These are phyloP conservation scores for Musa troglodytarum DNA, from an alignment of 176 grass and related monocot species.

Conservation along the genomic window DNA sequence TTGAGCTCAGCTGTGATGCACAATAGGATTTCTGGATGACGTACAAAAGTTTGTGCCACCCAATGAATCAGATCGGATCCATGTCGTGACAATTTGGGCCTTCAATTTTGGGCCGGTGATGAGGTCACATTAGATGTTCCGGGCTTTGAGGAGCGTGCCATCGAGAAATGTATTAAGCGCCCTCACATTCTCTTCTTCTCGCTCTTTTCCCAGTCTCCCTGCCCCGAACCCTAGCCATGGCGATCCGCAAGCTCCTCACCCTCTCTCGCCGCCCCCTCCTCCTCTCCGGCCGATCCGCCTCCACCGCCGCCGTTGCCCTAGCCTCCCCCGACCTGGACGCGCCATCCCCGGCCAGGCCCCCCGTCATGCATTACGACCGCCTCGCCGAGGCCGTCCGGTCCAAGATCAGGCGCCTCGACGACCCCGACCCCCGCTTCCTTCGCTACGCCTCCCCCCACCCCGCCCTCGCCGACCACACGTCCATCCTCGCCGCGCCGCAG, in stretches of 20 bases:
- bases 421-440: conserved; percentile 90
- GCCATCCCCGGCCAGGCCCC: conserved; percentile 19
- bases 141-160: too few species aligned
- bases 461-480: conserved; percentile 59
- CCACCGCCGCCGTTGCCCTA: conserved; percentile 29
- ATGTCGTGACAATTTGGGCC: too few species aligned
- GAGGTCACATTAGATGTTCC: too few species aligned
- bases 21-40: too few species aligned
- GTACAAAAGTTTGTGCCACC: too few species aligned
- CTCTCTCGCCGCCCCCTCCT: conserved; percentile 27
- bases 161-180: too few species aligned
- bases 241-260: conserved; percentile 55
- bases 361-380: conserved; percentile 68
- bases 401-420: conserved; percentile 52
- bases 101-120: too few species aligned
- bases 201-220: neutral
- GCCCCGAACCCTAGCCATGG: conserved; percentile 19
- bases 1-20: too few species aligned
- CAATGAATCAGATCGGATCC: too few species aligned
- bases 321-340: neutral
- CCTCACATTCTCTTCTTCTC: too few species aligned
- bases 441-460: conserved; percentile 84
- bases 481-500: conserved; percentile 64
- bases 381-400: conserved; percentile 55
- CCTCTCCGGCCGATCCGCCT: neutral